Conservation (phyloP, 2,329 filamentous ascomycete species). For the Teratosphaeria epicoccoides region DNA sequence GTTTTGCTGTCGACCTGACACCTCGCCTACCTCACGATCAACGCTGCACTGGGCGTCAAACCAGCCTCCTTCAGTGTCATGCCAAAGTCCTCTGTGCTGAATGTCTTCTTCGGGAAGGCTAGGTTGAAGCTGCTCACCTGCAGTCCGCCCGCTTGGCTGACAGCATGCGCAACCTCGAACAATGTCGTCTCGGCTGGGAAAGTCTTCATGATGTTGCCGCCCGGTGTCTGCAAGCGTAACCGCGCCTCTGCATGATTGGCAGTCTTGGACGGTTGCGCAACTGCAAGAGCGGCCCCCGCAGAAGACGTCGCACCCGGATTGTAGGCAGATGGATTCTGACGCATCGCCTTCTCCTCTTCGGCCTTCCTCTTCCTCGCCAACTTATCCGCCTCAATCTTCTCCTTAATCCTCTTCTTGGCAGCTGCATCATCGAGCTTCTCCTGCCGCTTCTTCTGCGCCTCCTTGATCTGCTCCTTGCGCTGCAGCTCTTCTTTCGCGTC, state of each 20-base stretch:
- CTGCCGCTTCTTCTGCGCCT: constrained; percentile 71
- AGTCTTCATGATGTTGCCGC: constrained; percentile 74
- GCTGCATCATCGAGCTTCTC: constrained; percentile 81
- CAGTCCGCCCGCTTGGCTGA: constrained; percentile 60
- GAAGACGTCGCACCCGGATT: constrained; percentile 37
- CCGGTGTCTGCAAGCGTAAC: constrained; percentile 65
- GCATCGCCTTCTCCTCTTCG: constrained; percentile 71
- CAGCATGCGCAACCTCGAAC: constrained; percentile 75
- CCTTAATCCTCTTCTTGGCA: constrained; percentile 79
- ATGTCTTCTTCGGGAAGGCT: constrained; percentile 81
- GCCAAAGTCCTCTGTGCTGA: constrained; percentile 60
- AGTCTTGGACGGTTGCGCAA: constrained; percentile 47
- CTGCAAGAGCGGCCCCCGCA: constrained; percentile 31
- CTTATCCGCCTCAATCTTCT: constrained; percentile 91
- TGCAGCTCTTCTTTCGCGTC: constrained; percentile 82
- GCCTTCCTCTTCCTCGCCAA: constrained; percentile 76
- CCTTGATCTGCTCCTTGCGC: constrained; percentile 84
- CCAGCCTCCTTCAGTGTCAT: constrained; percentile 90
- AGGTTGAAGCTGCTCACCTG: constrained; percentile 67
- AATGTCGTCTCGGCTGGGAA: constrained; percentile 82
- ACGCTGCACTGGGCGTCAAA: constrained; percentile 76
- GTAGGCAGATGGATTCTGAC: constrained; percentile 59
- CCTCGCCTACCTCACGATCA: constrained; percentile 51
- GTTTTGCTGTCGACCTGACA: background rate
- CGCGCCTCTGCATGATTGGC: constrained; percentile 70